Evolutionary conservation across 176 grass and related monocot species (phyloP), one percentile per base, ranked within the genome.

Genomic region (Musa itinerans): DNA sequence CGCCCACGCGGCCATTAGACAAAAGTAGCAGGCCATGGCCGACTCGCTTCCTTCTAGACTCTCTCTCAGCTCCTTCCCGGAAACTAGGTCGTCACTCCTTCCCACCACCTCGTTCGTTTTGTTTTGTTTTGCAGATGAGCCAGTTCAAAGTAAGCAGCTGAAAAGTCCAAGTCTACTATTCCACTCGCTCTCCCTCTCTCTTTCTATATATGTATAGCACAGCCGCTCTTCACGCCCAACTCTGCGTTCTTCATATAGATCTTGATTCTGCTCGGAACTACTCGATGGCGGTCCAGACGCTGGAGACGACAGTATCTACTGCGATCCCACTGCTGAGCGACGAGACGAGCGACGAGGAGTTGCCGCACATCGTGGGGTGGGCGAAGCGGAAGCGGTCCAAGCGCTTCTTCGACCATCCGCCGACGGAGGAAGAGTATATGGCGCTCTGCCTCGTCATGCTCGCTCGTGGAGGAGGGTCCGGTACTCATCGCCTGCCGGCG

Each of bases 401-500:
- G n/a, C 90, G 78, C 10, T 80, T 73, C 57, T 54, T 71, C 22
- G 78, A 80, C 53, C 84, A 76, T 67, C 86, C 82, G 48, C 72
- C 63, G 20, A 91, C 86, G 0, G 91, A 99, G 87, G 95, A 99
- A 79, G 95, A 99, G 84, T 86, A 94, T 79, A 78, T 99, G 54
- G 95, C 95, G 15, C 80, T 94, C 23, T 99, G 95, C 69, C 95
- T 99, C 73, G 73, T 99, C 78, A 92, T 94, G 95, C 95, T 99
- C 74, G 78, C 95, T 21, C 90, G 88, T 59, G 86, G 83, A 54
- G 87, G 78, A 52, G 51, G 50, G 21, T 6, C 12, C 23, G 74
- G 59, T 12, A 5, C 48, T n/a, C 77, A 14, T 10, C 20, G 78
- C 55, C 29, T 53, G 43, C 59, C 15, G 2, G 1, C 8, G 19